Conservation (phyloP, 208 protist genomes). For the Angomonas deanei region DNA sequence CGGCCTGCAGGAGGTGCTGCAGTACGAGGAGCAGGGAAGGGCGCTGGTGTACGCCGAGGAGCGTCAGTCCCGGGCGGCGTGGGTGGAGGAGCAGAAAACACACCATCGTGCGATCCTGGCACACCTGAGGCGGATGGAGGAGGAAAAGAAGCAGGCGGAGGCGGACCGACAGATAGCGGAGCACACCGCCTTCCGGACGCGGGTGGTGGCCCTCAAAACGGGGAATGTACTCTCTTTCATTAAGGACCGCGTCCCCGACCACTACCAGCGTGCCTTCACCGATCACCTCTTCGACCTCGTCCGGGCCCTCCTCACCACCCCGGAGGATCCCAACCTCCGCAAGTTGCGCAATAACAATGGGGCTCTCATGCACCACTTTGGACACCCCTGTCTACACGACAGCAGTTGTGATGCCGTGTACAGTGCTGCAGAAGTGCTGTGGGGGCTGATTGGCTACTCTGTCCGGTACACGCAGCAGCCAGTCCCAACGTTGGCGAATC, state of each 20-base stretch:
- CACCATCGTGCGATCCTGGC: constrained; percentile 22
- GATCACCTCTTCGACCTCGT: constrained; percentile 35
- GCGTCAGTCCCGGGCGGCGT: constrained; percentile 13
- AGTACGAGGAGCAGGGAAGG: constrained; percentile 36
- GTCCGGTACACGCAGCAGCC: constrained; percentile 52
- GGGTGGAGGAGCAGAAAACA: constrained; percentile 9
- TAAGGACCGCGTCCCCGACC: constrained; percentile 13
- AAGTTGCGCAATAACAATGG: constrained; percentile 72
- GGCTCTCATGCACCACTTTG: constrained; percentile 57
- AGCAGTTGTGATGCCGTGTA: constrained; percentile 19
- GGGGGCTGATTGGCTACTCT: constrained; percentile 61
- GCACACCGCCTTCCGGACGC: constrained; percentile 6
- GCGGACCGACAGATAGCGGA: constrained; percentile 29
- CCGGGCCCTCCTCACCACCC: constrained; percentile 41
- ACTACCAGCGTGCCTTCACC: constrained; percentile 11
- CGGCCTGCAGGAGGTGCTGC: constrained; percentile 32
- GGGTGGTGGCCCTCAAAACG: background rate
- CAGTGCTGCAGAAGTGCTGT: constrained; percentile 44
- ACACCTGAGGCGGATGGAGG: constrained; percentile 16
- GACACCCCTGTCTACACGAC: constrained; percentile 25
- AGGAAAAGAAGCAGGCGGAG: constrained; percentile 42
- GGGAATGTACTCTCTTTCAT: constrained; percentile 8
- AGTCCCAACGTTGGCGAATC: constrained; percentile 13
- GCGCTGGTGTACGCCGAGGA: constrained; percentile 39
- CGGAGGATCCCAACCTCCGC: constrained; percentile 75